These are phyloP conservation scores for Cladorrhinum sp. DNA, from an alignment of 2,329 filamentous ascomycete species.

Conservation along the genomic window DNA sequence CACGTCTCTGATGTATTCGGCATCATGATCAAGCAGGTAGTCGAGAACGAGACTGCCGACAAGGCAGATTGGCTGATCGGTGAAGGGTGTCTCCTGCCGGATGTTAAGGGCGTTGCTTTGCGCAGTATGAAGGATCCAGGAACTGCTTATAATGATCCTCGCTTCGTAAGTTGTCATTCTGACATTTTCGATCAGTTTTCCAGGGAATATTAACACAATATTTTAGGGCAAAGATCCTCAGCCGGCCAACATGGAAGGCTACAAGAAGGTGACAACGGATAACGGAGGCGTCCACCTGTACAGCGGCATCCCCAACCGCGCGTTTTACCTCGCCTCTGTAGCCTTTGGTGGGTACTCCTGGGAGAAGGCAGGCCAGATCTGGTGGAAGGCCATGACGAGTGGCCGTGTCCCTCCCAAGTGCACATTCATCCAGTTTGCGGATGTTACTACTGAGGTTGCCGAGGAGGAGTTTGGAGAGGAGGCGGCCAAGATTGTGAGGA, in stretches of 20 bases:
- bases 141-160: constrained; percentile 51
- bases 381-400: constrained; percentile 49
- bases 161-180: constrained; percentile 43
- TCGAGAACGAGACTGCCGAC: constrained; percentile 42
- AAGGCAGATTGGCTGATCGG: constrained; percentile 55
- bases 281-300: constrained; percentile 54
- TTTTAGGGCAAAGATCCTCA: constrained; percentile 51
- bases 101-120: constrained; percentile 49
- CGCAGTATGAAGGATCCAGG: constrained; percentile 54
- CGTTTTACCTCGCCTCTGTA: constrained; percentile 49
- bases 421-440: constrained; percentile 48
- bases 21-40: constrained; percentile 55
- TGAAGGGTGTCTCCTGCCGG: constrained; percentile 50
- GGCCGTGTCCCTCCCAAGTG: constrained; percentile 40
- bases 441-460: constrained; percentile 46
- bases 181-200: no score
- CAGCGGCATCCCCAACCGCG: constrained; percentile 57
- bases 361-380: constrained; percentile 53
- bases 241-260: constrained; percentile 43
- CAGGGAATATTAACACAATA: not conserved
- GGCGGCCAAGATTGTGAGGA: constrained; percentile 42
- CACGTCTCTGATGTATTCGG: constrained; percentile 56
- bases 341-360: constrained; percentile 52
- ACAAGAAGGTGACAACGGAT: constrained; percentile 38
- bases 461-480: constrained; percentile 42